Conservation (phyloP, 495 filamentous ascomycete genomes). For the Pyrenula aspistea region DNA sequence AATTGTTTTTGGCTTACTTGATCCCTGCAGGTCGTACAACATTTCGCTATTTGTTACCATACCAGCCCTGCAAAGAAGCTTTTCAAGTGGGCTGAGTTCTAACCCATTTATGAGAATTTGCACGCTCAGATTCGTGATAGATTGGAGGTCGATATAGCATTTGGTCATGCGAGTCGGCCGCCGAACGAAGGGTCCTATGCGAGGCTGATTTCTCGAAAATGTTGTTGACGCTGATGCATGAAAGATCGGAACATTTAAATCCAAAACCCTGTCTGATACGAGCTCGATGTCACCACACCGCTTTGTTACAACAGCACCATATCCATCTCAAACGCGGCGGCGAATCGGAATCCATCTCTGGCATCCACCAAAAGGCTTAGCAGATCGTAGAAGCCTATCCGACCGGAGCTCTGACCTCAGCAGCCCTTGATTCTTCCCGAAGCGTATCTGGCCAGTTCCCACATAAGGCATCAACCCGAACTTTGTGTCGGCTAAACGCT, state of each 20-base stretch:
- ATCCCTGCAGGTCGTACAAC: no score
- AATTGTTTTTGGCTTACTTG: no score
- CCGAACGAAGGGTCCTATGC: background rate
- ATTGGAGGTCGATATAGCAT: no score
- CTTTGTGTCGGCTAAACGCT: background rate
- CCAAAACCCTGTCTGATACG: background rate
- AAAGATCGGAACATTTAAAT: background rate
- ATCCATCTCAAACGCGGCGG: background rate
- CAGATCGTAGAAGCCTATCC: background rate
- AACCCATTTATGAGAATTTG: no score
- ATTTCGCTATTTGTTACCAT: no score
- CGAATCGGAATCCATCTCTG: background rate
- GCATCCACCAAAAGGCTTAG: background rate
- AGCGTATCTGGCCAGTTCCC: background rate
- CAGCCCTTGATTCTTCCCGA: background rate
- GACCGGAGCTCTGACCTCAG: background rate
- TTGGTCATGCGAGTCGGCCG: no score
- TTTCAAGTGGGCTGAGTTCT: no score
- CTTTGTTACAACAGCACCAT: background rate
- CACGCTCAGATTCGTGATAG: no score
- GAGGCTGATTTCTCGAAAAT: background rate
- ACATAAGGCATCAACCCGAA: background rate
- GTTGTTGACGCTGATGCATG: background rate
- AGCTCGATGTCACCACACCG: background rate
- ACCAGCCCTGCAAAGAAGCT: no score